phyloP scores from a whole-genome alignment of 2,329 filamentous ascomycete species.

The Hymenotorrendiella dingleyae region DNA sequence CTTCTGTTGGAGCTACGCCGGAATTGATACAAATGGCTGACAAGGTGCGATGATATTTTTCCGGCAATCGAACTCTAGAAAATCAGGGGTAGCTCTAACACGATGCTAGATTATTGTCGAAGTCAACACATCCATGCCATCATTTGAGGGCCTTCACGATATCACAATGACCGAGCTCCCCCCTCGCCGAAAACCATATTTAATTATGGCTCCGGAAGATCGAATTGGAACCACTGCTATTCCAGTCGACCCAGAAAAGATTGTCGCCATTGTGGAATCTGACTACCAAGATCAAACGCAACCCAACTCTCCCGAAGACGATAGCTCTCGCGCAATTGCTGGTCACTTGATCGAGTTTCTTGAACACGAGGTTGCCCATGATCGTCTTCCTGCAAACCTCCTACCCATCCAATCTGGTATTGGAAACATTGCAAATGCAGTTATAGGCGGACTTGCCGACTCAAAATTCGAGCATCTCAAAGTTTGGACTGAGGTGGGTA shows the following conservation, averaged over 20 bases:
- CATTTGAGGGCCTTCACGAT: conserved; percentile 83
- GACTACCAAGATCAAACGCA: conserved; percentile 74
- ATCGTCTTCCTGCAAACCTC: conserved; percentile 69
- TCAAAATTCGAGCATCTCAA: conserved; percentile 83
- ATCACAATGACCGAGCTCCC: conserved; percentile 86
- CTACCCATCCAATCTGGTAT: conserved; percentile 83
- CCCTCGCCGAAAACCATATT: conserved; percentile 74
- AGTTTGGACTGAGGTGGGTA: conserved; percentile 92
- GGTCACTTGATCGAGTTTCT: conserved; percentile 76
- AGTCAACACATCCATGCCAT: conserved; percentile 81
- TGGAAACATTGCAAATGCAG: conserved; percentile 89
- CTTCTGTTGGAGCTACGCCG: conserved; percentile 77
- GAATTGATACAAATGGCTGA: conserved; percentile 88
- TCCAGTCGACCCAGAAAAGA: conserved; percentile 76
- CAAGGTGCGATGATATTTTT: conserved; percentile 45
- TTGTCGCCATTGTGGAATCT: conserved; percentile 78
- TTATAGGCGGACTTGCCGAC: conserved; percentile 74
- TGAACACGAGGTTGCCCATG: conserved; percentile 76
- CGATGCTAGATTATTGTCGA: conserved; percentile 68
- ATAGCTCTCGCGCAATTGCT: conserved; percentile 65
- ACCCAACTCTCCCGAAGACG: conserved; percentile 73
- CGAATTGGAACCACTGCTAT: conserved; percentile 79
- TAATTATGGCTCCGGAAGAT: conserved; percentile 81
- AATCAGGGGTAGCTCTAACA: too few relatives aligned
- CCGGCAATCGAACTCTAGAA: too few relatives aligned